These are phyloP conservation scores for Trichoderma citrinoviride DNA, from an alignment of 2,329 filamentous ascomycete species.

Conservation along the genomic window DNA sequence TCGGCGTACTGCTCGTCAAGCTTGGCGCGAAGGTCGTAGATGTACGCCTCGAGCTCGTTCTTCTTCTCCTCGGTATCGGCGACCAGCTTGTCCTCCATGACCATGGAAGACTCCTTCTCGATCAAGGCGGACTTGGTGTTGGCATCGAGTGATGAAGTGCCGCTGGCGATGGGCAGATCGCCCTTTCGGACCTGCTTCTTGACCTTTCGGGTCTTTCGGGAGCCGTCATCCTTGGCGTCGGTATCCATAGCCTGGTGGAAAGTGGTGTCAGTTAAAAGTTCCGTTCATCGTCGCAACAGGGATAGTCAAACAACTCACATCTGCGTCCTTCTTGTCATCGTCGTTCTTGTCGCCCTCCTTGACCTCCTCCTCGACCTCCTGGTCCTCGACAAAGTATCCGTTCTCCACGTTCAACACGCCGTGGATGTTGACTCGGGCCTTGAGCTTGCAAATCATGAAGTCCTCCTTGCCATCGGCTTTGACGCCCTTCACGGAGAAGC, in stretches of 20 bases:
- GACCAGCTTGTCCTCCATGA: constrained; percentile 97
- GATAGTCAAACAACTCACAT: constrained; percentile 57
- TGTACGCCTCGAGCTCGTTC: constrained; percentile 97
- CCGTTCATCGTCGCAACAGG: no score
- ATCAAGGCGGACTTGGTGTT: constrained; percentile 61
- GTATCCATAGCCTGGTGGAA: constrained; percentile 74
- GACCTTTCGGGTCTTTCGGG: constrained; percentile 92
- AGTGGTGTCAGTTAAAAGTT: constrained; percentile 28
- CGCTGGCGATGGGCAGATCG: constrained; percentile 82
- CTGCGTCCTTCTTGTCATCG: constrained; percentile 64
- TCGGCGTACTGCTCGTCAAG: constrained; percentile 88
- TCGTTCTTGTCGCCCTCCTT: constrained; percentile 75
- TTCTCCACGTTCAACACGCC: constrained; percentile 95
- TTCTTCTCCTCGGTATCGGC: constrained; percentile 99
- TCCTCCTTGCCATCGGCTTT: constrained; percentile 91
- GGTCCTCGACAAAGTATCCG: constrained; percentile 96
- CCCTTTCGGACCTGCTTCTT: constrained; percentile 99
- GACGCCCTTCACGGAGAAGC: constrained; percentile 97
- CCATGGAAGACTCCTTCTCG: constrained; percentile 87
- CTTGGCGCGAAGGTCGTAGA: constrained; percentile 96
- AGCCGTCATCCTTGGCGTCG: constrained; percentile 63
- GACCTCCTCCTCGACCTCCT: constrained; percentile 92
- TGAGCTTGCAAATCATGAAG: constrained; percentile 99
- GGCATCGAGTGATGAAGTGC: constrained; percentile 75
- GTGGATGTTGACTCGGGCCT: constrained; percentile 94